Base-by-base conservation (phyloP, 1,284 basidiomycete genomes). In the Ceratobasidium sp. region DNA sequence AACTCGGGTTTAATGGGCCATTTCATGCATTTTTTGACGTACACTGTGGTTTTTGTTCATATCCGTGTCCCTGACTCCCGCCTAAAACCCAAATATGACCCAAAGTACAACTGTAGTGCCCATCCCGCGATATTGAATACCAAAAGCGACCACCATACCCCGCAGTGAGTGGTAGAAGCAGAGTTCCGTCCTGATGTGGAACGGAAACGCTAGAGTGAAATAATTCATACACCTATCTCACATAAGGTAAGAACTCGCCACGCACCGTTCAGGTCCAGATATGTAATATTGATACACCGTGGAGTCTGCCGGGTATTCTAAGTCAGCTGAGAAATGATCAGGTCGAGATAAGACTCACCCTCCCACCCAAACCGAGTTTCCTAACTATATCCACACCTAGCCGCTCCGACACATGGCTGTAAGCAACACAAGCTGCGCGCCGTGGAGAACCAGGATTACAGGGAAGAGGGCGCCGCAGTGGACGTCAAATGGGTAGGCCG, bases 381-480 rank as follows among this genome's bases (percentile, higher is more conserved):
- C 96, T n/a, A 96, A 86, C 85, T 91, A 92, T 48, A 98, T 85
- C 80, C 94, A 96, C 39, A 96, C 87, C 95, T 95, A 98, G 78
- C 93, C 95, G 78, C 90, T 89, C 80, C 88, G 88, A 31, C 93
- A 87, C 62, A 98, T 85, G 49, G 97, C 86, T 0, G 94, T 91
- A 0, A 94, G 87, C 5, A 98, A 85, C 76, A 95, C 90, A 2
- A 97, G 85, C 80, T 97, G 93, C 0, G 90, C 91, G 69, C 95
- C 85, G 81, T 96, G 96, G 66, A 96, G 87, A 19, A 93, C 92
- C 75, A 97, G 87, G 83, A 93, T 96, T 71, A 95, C 85, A 3
- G 95, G 95, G 83, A 97, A 97, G 86, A 98, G 98, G 4, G 94
- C 90, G 80, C 98, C 98, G 77, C 92, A 95, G 80, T 96, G 95